Evolutionary conservation across 805 yeast species (phyloP), one percentile per base, ranked within the genome.

Genomic region (Kodamaea neixiangensis): DNA sequence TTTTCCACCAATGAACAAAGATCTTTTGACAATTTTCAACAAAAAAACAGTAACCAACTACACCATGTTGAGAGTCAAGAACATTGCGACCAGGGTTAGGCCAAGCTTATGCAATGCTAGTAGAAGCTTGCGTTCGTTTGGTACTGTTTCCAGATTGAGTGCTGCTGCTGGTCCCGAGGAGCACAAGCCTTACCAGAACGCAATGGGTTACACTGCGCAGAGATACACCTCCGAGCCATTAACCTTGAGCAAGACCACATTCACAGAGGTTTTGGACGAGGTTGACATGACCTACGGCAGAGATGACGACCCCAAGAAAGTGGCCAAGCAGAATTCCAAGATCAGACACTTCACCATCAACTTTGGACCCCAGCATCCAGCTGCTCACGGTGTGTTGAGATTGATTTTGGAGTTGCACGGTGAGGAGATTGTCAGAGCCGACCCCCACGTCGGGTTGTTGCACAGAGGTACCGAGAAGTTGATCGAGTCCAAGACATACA

Each of bases 341-440:
- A 84, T 89, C 64, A 83, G 96, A 69, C 96, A 88, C 66, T 89
- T 89, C 76, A 89, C 96, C 46, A 84, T 89, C 66, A 89, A 89
- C 72, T 89, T 89, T 66, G 96, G 96, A 34, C 96, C 96, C 45
- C 96, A 89, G 73, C 96, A 89, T 75, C 96, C 96, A 19, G 96
- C 96, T 55, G 96, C 96, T 22, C 96, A 89, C 75, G 96, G 96
- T 59, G 96, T 89, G 71, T 76, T 89, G 75, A 81, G 96, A 67
- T 77, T 89, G 69, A 89, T 89, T 69, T 75, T 89, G 64, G 96
- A 89, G 73, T 79, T 89, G 54, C 87, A 87, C 64, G 96, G 96
- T 59, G 96, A 89, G 71, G 96, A 89, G 69, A 86, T 89, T 60
- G 81, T 89, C 45, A 80, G 96, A 60, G 78, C 92, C 3, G 96